Evolutionary conservation across 306 rosid genomes (phyloP), one percentile per base, ranked within the genome.

Genomic region (Ormosia emarginata): DNA sequence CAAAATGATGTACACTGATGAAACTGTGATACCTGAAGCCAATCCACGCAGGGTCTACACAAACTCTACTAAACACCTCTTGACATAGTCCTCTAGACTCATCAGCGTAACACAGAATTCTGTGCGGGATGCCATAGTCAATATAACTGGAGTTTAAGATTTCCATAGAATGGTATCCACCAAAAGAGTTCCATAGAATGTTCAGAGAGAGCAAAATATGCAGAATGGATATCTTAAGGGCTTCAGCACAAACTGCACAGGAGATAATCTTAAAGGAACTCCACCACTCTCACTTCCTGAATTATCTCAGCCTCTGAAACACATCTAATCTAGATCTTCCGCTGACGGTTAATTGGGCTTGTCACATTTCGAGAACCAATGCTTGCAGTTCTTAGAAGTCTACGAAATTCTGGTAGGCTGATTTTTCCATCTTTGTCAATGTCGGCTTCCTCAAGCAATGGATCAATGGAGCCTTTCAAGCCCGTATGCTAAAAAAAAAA

Each of bases 381-480:
- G 88, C 99, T 96, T 34, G 99, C 99, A 37, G 97, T 91, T 91
- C 99, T 92, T 69, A 96, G 81, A 84, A 96, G 99, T 76, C 87
- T 90, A 2, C 98, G 92, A 67, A 96, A 96, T 75, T 96, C 99
- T 9, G 94, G 80, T 46, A 96, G 83, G 87, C 99, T 96, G 83
- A 96, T 94, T 74, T 86, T 93, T 78, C 99, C 99, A 70, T 96
- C 99, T 80, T 88, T 94, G 89, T 96, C 98, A 9, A 96, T 87
- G 71, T 96, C 99, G 0, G 98, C 99, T 87, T 96, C 99, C 78
- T 96, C 99, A 3, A 96, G 99, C 63, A 96, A 86, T 14, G 99
- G 96, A 59, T 90, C 90, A 30, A 94, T 80, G 66, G 99, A 96
- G 37, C 94, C 97, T 82, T 88, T 83, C 79, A 96, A 66, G 59